A percentile compares a stretch with the other conserved stretches of the same genome.
Evolutionary conservation across 2,329 filamentous ascomycete species (phyloP).

Genomic region (Colletotrichum australisinense): DNA sequence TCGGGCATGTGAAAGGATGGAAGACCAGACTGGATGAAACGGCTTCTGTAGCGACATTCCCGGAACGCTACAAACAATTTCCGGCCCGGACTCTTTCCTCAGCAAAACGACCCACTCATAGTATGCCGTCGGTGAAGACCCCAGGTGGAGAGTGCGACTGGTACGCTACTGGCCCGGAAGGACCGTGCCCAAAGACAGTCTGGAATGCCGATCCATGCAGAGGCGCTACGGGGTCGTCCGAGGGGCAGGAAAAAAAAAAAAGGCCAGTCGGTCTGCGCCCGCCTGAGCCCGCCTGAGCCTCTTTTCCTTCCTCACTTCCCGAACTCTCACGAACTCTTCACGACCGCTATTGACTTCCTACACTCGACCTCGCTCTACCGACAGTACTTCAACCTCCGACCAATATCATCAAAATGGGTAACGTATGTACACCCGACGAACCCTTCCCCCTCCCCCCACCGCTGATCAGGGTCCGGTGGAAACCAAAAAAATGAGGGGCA

Average conservation of each 20-base stretch:
- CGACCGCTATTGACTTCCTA: neutral
- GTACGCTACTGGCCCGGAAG: neutral
- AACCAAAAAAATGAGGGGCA: conserved; percentile 31
- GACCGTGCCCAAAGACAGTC: conserved; percentile 8
- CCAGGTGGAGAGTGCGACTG: conserved; percentile 14
- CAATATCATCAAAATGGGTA: conserved; percentile 32
- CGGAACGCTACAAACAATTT: conserved; percentile 2
- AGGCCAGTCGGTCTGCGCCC: conserved; percentile 4
- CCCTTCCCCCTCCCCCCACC: conserved; percentile 16
- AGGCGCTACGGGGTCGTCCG: conserved; percentile 23
- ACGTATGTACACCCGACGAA: conserved; percentile 35
- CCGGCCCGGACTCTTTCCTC: neutral
- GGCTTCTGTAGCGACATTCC: neutral
- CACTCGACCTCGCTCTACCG: neutral
- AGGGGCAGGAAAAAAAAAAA: conserved; percentile 19
- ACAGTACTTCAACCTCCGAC: neutral
- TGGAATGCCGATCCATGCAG: conserved; percentile 30
- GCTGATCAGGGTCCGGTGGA: conserved; percentile 34
- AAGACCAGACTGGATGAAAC: conserved; percentile 13
- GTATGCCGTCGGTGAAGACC: neutral
- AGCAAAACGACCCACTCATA: neutral
- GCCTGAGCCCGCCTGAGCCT: conserved; percentile 15
- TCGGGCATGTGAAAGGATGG: conserved; percentile 17
- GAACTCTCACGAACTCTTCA: neutral
- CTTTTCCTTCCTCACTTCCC: neutral